phyloP scores from a whole-genome alignment of 2,329 filamentous ascomycete genomes.

The Ceratocystis ficicola region DNA sequence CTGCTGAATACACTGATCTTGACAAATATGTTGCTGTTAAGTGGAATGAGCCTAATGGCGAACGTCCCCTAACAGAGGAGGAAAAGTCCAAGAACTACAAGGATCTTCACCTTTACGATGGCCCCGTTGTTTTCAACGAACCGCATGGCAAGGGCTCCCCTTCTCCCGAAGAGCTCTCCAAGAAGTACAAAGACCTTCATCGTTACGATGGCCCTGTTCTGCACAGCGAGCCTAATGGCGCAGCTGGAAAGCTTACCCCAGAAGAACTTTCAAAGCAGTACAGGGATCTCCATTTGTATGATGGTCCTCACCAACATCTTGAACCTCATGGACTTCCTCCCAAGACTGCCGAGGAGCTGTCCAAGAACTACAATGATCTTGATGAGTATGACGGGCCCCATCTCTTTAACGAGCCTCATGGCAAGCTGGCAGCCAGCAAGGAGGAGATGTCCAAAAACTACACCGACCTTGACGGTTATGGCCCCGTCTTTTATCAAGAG shows the following conservation, averaged over 20 bases:
- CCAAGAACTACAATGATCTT: slow-evolving; percentile 32
- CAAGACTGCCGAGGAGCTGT: slow-evolving; percentile 28
- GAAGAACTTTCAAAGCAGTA: slow-evolving; percentile 29
- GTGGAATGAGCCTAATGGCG: slow-evolving; percentile 31
- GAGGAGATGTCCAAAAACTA: slow-evolving; percentile 32
- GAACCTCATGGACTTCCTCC: slow-evolving; percentile 22
- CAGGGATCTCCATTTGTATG: slow-evolving; percentile 29
- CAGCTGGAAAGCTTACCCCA: slow-evolving; percentile 22
- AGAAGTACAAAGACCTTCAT: slow-evolving; percentile 30
- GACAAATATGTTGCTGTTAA: slow-evolving; percentile 28
- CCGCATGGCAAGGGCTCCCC: slow-evolving; percentile 22
- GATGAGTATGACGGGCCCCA: slow-evolving; percentile 28
- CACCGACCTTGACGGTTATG: slow-evolving; percentile 34
- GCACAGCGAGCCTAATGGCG: slow-evolving; percentile 29
- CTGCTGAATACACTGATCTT: slow-evolving; percentile 17
- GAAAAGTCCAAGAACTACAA: slow-evolving; percentile 32
- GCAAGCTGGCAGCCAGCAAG: slow-evolving; percentile 24
- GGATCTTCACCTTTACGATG: slow-evolving; percentile 33
- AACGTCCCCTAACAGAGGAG: slow-evolving; percentile 27
- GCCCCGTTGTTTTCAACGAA: slow-evolving; percentile 26
- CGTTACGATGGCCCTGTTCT: slow-evolving; percentile 28
- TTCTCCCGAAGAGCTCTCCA: slow-evolving; percentile 30
- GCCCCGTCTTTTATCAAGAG: slow-evolving; percentile 30
- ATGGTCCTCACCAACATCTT: slow-evolving; percentile 24
- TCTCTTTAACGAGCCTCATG: slow-evolving; percentile 18